These are phyloP conservation scores for Parietaria judaica DNA, from an alignment of 306 rosid genomes.

Conservation along the genomic window DNA sequence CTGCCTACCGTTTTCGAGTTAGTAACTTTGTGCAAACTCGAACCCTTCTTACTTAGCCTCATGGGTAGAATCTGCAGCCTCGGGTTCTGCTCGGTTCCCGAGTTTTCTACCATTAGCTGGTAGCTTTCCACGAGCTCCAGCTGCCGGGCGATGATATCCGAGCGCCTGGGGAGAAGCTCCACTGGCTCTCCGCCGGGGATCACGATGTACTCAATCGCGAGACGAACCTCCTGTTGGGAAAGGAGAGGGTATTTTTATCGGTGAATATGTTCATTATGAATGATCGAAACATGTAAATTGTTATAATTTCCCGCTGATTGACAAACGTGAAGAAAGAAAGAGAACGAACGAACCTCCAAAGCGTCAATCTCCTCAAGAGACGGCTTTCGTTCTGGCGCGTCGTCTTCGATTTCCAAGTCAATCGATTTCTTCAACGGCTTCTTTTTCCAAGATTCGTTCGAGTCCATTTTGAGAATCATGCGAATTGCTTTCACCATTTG, in stretches of 20 bases:
- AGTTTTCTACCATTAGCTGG: slow-evolving; percentile 85
- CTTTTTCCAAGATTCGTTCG: slow-evolving; percentile 38
- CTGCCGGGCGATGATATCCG: slow-evolving; percentile 86
- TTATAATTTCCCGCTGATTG: neutral
- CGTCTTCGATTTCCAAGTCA: slow-evolving; percentile 73
- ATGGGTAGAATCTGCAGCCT: slow-evolving; percentile 95
- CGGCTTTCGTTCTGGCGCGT: slow-evolving; percentile 79
- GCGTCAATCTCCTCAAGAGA: slow-evolving; percentile 93
- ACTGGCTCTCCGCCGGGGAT: slow-evolving; percentile 99
- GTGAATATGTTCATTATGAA: no score
- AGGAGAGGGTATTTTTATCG: neutral
- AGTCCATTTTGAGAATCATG: slow-evolving; percentile 72
- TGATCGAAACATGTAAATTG: no score
- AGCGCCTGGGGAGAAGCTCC: slow-evolving; percentile 91
- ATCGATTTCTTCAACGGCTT: slow-evolving; percentile 33
- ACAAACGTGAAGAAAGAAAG: slow-evolving; percentile 18
- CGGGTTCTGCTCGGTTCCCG: slow-evolving; percentile 78
- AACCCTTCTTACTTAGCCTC: slow-evolving; percentile 42
- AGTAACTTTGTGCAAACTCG: slow-evolving; percentile 30
- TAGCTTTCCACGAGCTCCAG: slow-evolving; percentile 88
- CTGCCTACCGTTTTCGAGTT: slow-evolving; percentile 29
- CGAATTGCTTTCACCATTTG: slow-evolving; percentile 95
- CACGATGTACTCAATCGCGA: slow-evolving; percentile 93
- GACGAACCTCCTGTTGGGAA: slow-evolving; percentile 77
- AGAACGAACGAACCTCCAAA: slow-evolving; percentile 56